Conservation (phyloP, 1,284 basidiomycete species). For the Puccinia coronata region DNA sequence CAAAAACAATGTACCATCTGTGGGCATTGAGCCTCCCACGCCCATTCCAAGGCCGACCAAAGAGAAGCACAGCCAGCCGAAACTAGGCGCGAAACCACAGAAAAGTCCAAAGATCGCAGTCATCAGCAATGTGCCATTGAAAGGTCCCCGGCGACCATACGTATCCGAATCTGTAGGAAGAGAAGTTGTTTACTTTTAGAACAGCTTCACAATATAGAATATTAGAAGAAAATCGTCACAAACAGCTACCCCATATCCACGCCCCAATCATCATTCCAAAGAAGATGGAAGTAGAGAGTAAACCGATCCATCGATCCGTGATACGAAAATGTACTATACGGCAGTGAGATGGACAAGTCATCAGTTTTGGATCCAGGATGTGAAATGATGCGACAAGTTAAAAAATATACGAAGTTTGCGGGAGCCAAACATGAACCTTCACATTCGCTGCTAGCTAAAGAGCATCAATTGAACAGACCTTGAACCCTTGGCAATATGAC, state of each 20-base stretch:
- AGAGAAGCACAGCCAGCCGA: slow-evolving; percentile 70
- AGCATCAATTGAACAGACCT: slow-evolving; percentile 14
- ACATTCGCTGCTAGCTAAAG: background rate
- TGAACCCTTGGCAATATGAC: slow-evolving; percentile 47
- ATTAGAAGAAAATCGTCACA: slow-evolving; percentile 23
- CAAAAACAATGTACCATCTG: slow-evolving; percentile 87
- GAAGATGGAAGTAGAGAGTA: slow-evolving; percentile 77
- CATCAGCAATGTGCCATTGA: slow-evolving; percentile 87
- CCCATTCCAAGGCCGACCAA: slow-evolving; percentile 88
- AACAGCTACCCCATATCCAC: slow-evolving; percentile 61
- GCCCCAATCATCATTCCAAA: slow-evolving; percentile 96
- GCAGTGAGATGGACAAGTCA: background rate
- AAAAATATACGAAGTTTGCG: background rate
- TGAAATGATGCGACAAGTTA: background rate
- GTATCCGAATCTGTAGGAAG: slow-evolving; percentile 57
- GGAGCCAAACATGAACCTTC: background rate
- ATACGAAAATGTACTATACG: slow-evolving; percentile 40
- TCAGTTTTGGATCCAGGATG: background rate
- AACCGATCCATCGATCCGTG: slow-evolving; percentile 70
- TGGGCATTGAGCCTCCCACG: slow-evolving; percentile 87
- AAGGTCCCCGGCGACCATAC: slow-evolving; percentile 77
- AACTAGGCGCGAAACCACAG: slow-evolving; percentile 74
- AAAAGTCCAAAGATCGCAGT: slow-evolving; percentile 85
- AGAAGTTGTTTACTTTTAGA: background rate
- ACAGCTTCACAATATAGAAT: background rate